Base-by-base conservation (phyloP, 73 alveolate genomes). In the Paramecium pentaurelia region DNA sequence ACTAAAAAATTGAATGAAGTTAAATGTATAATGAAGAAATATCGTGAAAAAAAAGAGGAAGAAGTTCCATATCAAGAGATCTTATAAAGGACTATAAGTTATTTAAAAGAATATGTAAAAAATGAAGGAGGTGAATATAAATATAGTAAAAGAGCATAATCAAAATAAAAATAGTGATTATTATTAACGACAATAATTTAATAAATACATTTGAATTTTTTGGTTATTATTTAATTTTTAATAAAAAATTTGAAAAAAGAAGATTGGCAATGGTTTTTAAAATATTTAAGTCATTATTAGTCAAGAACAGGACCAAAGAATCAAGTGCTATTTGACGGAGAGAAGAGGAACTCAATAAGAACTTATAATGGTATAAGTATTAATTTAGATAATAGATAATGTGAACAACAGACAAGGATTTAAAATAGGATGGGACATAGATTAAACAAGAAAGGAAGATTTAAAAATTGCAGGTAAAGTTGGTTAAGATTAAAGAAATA, bases 271-370 rank as follows among this genome's bases (percentile, higher is more conserved):
- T 32, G 87, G 60, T 73, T 73, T 34, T 73, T 4, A 73, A 37
- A 34, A 37, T 73, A 40, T 73, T 36, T 73, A 73, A 73, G 40
- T 80, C 51, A 20, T 45, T 27, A 36, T 10, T 80, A 80, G 91
- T 80, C 91, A 42, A 80, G 91, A 80, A 64, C 75, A 80, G 91
- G 91, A 42, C 91, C 91, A 20, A 80, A 80, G 51, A 80, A 36
- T 47, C 32, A 42, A 47, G 91, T 80, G 28, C 18, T 45, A 36
- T 80, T 44, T 28, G 91, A 80, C 27, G 91, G 91, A 12, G 91
- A 80, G n/a, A 45, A 80, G 73, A 80, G 75, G 58, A 40, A 42
- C 34, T 80, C 77, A 2, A 80, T 80, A 42, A 80, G 91, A 80
- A 80, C 91, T 27, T 80, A 80, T 27, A 28, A 49, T 37, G 87